Percentiles rank a stretch among this genome's conserved stretches.
Conservation (phyloP, 1,284 basidiomycete genomes). For the Leccinum pallidistipes region DNA sequence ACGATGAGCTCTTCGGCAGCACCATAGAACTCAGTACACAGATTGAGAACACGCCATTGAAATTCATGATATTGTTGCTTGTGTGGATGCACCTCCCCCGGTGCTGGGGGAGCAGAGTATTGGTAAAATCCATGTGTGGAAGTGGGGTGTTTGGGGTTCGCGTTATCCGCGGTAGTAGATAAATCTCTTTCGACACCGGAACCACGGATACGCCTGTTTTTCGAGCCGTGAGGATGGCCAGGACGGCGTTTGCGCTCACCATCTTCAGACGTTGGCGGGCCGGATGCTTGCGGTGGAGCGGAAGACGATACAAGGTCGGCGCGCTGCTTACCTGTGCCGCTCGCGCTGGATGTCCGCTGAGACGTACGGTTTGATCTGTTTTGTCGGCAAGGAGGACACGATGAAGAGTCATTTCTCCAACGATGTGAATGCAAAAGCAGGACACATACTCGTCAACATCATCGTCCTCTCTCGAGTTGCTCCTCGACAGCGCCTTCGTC, state of each 20-base stretch:
- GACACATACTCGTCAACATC: constrained; percentile 35
- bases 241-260: constrained; percentile 59
- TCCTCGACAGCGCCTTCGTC: constrained; percentile 71
- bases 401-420: constrained; percentile 2
- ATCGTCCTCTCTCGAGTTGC: constrained; percentile 50
- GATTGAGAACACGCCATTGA: constrained; percentile 77
- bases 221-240: constrained; percentile 73
- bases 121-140: constrained; percentile 31
- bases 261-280: constrained; percentile 26
- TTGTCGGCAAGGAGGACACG: not conserved
- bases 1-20: constrained; percentile 82
- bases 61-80: constrained; percentile 82
- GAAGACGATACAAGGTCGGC: constrained; percentile 16
- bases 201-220: constrained; percentile 56
- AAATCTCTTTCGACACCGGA: constrained; percentile 33
- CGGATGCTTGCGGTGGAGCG: constrained; percentile 20
- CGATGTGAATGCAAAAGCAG: constrained; percentile 8
- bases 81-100: constrained; percentile 54
- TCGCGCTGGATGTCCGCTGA: constrained; percentile 19
- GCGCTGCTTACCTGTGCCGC: constrained; percentile 22
- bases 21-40: constrained; percentile 81
- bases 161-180: constrained; percentile 10
- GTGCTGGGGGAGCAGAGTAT: constrained; percentile 29
- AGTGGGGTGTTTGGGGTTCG: constrained; percentile 19
- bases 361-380: constrained; percentile 27